Base-by-base conservation (phyloP, 768 basidiomycete genomes). In the Amylocystis lapponica region DNA sequence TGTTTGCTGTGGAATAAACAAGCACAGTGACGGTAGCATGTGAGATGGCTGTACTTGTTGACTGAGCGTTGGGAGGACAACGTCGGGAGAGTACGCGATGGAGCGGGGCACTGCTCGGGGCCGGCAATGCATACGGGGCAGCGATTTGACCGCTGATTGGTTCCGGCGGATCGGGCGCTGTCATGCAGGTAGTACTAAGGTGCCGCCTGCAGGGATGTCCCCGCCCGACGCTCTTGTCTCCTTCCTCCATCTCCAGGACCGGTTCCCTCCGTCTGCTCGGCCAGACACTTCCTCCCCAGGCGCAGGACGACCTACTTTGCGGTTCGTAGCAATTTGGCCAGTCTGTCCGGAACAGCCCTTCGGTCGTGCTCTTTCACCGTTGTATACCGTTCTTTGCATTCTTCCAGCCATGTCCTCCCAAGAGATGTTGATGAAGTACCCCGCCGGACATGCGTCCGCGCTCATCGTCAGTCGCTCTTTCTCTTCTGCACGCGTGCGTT, bases 291-390 rank as follows among this genome's bases (percentile, higher is more conserved):
- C 52, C 45, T 36, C n/a, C 55, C 53, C 41, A 57, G 62, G 65
- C 69, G 71, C 73, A 63, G 72, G 72, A 61, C 69, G 67, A 57
- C 64, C 57, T 50, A 43, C 39, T 45, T 54, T 59, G 49, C 54
- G 41, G 34, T 49, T 47, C 47, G 37, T 20, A 49, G 41, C 51
- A 49, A 46, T 48, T 48, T 56, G 47, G 54, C 56, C 48, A 51
- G 48, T 55, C 53, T 57, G 51, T 53, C 49, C 34, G 52, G 50
- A 48, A 58, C 56, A 57, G 56, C 34, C 35, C 37, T 37, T 27
- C 38, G n/a, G n/a, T 49, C 45, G 39, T 47, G 49, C 54, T 50
- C 47, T 51, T 46, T 48, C 48, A 38, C 46, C 49, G 25, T 41
- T 44, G 47, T 46, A 13, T 46, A 26, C 43, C 50, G 26, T 55